These are phyloP conservation scores for Pichia ethanolica DNA, from an alignment of 805 yeast species.

Conservation along the genomic window DNA sequence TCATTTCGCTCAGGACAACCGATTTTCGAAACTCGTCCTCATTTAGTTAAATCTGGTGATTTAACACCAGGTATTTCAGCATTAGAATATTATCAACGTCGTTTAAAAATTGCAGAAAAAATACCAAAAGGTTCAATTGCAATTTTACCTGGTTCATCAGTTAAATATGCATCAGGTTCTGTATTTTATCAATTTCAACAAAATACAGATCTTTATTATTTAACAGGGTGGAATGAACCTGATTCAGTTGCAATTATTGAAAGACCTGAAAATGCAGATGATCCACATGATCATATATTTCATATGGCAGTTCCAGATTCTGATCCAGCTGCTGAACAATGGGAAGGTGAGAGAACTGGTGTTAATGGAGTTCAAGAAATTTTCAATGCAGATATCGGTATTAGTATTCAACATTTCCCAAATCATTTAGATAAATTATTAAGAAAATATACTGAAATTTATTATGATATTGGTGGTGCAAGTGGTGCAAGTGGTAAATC, in stretches of 20 bases:
- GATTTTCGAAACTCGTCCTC: constrained; percentile 75
- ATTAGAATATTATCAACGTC: constrained; percentile 67
- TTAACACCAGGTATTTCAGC: constrained; percentile 86
- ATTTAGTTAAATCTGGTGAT: constrained; percentile 64
- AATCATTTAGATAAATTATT: constrained; percentile 41
- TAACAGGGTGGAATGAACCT: constrained; percentile 93
- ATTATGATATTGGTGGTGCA: constrained; percentile 37
- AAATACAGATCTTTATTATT: constrained; percentile 76
- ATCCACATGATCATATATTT: constrained; percentile 39
- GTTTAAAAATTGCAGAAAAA: constrained; percentile 48
- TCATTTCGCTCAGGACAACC: constrained; percentile 65
- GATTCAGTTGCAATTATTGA: constrained; percentile 65
- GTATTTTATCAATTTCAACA: constrained; percentile 93
- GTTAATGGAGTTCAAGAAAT: constrained; percentile 70
- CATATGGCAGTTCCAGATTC: constrained; percentile 85
- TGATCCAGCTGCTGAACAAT: constrained; percentile 68
- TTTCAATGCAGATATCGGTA: constrained; percentile 80
- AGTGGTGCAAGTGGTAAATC: constrained; percentile 7
- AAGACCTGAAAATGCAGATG: constrained; percentile 45
- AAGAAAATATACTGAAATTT: constrained; percentile 42
- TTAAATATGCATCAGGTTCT: constrained; percentile 79
- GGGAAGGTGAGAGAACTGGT: constrained; percentile 96
- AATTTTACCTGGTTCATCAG: constrained; percentile 61
- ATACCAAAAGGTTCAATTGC: constrained; percentile 64
- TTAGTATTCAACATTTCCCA: constrained; percentile 39